Conservation (phyloP, 2,329 filamentous ascomycete genomes). For the Clonostachys sp. region DNA sequence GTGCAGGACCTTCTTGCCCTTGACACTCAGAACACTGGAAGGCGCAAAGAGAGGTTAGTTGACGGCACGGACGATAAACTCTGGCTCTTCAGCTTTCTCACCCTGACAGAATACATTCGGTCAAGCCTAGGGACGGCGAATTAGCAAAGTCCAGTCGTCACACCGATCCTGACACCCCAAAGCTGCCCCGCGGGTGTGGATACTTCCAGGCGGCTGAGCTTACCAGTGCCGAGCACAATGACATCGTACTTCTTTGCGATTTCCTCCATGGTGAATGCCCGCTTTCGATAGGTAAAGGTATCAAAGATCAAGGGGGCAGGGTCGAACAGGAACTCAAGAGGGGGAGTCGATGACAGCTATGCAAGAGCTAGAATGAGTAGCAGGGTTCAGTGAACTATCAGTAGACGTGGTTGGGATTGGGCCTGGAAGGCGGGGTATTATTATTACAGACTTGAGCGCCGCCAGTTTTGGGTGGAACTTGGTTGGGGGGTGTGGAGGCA, state of each 20-base stretch:
- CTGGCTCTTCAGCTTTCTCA: slow-evolving; percentile 36
- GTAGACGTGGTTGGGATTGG: too few species aligned
- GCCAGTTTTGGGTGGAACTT: too few species aligned
- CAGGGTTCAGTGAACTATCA: too few species aligned
- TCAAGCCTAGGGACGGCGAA: slow-evolving; percentile 63
- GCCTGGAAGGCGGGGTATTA: too few species aligned
- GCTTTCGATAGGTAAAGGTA: too few species aligned
- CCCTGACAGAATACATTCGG: slow-evolving; percentile 98
- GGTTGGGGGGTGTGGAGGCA: too few species aligned
- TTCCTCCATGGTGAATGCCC: slow-evolving; percentile 73
- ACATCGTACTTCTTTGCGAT: slow-evolving; percentile 98
- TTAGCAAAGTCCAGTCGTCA: slow-evolving; percentile 9
- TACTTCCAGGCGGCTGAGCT: slow-evolving; percentile 21
- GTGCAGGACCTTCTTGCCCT: slow-evolving; percentile 98
- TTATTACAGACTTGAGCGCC: too few species aligned
- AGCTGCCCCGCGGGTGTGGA: slow-evolving; percentile 2
- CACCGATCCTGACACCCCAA: too few species aligned
- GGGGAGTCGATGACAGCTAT: slow-evolving; percentile 2
- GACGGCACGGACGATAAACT: background rate
- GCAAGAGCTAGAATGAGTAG: background rate
- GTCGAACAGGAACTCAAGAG: background rate
- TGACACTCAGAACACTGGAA: slow-evolving; percentile 85
- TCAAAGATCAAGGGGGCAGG: too few species aligned
- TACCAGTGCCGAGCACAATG: slow-evolving; percentile 96
- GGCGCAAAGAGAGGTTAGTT: slow-evolving; percentile 1